A percentile compares a stretch with the other conserved stretches of the same genome.
These are phyloP conservation scores for Clohesyomyces aquaticus DNA, from an alignment of 495 filamentous ascomycete genomes.

Conservation along the genomic window DNA sequence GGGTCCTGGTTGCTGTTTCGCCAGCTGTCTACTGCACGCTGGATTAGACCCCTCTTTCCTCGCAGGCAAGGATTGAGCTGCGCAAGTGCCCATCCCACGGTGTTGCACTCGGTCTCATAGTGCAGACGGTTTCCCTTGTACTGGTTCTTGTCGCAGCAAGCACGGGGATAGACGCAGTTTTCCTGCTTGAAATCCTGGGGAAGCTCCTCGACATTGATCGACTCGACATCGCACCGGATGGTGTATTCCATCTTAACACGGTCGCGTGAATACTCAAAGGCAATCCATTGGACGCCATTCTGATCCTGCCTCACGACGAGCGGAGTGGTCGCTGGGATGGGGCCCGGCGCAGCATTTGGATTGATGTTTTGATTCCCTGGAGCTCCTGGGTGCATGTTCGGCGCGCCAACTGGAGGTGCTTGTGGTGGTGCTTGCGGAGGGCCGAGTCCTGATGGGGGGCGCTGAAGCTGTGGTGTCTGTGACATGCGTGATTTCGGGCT, in stretches of 20 bases:
- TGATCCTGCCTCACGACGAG: constrained; percentile 92
- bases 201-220: constrained; percentile 85
- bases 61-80: constrained; percentile 87
- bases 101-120: constrained; percentile 98
- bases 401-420: constrained; percentile 60
- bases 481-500: constrained; percentile 68
- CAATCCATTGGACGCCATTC: constrained; percentile 98
- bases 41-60: constrained; percentile 93
- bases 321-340: constrained; percentile 97
- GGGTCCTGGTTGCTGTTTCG: constrained; percentile 98
- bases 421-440: constrained; percentile 50
- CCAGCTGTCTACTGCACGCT: constrained; percentile 97
- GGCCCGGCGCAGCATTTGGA: constrained; percentile 90
- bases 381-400: constrained; percentile 51
- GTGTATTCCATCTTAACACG: constrained; percentile 99
- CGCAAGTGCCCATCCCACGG: constrained; percentile 94
- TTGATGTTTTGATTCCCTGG: constrained; percentile 59
- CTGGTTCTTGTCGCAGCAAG: constrained; percentile 92
- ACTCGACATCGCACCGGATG: constrained; percentile 97
- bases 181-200: constrained; percentile 90
- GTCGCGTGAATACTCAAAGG: constrained; percentile 97
- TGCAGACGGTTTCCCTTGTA: constrained; percentile 92
- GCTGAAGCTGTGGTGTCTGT: constrained; percentile 58
- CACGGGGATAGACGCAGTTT: constrained; percentile 96
- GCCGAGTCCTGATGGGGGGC: constrained; percentile 59